These are phyloP conservation scores for Cyberlindnera lachancei DNA, from an alignment of 805 yeast genomes.

Conservation along the genomic window DNA sequence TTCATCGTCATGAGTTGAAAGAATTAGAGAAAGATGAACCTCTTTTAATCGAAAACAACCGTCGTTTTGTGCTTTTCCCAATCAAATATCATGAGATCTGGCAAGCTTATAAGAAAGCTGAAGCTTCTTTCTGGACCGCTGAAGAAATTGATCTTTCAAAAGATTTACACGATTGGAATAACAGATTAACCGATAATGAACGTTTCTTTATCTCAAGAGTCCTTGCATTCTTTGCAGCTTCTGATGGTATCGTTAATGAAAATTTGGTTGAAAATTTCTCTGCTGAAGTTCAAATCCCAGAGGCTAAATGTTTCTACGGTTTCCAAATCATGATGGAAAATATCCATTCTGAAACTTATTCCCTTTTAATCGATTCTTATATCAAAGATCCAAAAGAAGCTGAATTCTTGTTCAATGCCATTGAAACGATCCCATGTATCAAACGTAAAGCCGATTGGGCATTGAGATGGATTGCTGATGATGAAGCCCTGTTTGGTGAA, in stretches of 20 bases:
- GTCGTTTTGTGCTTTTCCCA: constrained; percentile 91
- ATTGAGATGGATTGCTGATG: constrained; percentile 89
- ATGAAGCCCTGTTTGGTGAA: constrained; percentile 86
- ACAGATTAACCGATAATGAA: constrained; percentile 82
- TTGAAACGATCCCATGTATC: constrained; percentile 93
- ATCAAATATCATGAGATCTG: constrained; percentile 95
- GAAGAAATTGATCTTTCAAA: constrained; percentile 96
- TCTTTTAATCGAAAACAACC: constrained; percentile 71
- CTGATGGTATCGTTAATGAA: constrained; percentile 97
- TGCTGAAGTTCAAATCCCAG: constrained; percentile 95
- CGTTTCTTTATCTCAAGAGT: constrained; percentile 88
- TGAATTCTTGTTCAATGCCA: constrained; percentile 86
- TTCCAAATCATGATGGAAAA: constrained; percentile 99
- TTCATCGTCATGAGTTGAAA: constrained; percentile 67
- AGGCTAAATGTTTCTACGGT: constrained; percentile 97
- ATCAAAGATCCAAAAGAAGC: constrained; percentile 94
- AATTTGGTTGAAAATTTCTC: constrained; percentile 95
- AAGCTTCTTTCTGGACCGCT: constrained; percentile 99
- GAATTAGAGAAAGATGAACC: constrained; percentile 86
- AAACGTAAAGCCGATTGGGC: constrained; percentile 99
- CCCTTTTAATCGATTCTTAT: constrained; percentile 88
- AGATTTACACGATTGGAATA: constrained; percentile 90
- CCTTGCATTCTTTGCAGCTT: constrained; percentile 96
- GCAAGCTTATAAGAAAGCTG: constrained; percentile 98
- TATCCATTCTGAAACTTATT: constrained; percentile 96